Base-by-base conservation (phyloP, 192 early-diverging fungal species). In the Coemansia sp. region DNA sequence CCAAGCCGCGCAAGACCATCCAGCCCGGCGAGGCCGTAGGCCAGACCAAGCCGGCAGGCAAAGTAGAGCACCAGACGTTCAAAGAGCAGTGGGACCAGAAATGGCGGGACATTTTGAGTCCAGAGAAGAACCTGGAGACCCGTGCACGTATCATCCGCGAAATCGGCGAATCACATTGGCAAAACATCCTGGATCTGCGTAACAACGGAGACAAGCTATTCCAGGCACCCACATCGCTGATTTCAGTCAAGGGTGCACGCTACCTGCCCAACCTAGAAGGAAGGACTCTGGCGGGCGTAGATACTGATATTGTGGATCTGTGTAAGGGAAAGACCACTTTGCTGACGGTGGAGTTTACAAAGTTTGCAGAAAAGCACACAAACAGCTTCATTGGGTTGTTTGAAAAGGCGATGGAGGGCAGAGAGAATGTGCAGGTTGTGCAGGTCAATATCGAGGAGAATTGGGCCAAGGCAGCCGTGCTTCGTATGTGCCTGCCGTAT, bases 371-470 rank as follows among this genome's bases (percentile, higher is more conserved):
- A 46, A 59, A 54, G 35, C 70, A 73, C 51, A 73, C 70, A 22
- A 40, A 30, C 50, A 73, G 70, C 55, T 73, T 50, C 38, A 58
- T 66, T 15, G 34, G 42, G 17, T 50, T 66, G 23, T 73, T 73
- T 30, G 60, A 67, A 14, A 45, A 50, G n/a, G 23, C 52, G 1
- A 60, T 57, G 53, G 45, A 34, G 14, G 75, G 20, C 26, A 24
- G 24, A 6, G 44, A 45, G 13, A 36, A 46, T 2, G 56, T 56
- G n/a, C 75, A 78, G 39, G 59, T 72, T 2, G 52, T 78, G 34
- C 62, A 58, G 62, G 46, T 69, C 18, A 72, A 78, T n/a, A 55
- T 78, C 25, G 62, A 73, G 45, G 77, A 78, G 52, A 78, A 78
- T 37, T 64, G 51, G 57, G 61, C 62, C 20, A 78, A 78, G 65